Base-by-base conservation (phyloP, 305 asterid species). In the Fraxinus platypoda region DNA sequence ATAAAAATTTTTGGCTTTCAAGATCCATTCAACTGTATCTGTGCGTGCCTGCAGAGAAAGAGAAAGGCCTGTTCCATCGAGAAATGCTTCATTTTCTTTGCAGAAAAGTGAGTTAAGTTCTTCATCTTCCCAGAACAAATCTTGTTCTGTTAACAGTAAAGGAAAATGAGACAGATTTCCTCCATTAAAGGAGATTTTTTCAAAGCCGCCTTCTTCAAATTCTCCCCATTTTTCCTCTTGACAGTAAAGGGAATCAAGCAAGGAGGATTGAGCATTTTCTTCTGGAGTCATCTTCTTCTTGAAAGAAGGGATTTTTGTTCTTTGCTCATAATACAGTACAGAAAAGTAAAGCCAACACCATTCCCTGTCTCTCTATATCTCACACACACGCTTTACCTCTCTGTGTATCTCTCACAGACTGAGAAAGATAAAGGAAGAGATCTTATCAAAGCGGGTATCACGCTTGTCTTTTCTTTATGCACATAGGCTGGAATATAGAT, bases 111-210 rank as follows among this genome's bases (percentile, higher is more conserved):
- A 82, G 21, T 82, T 43, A 1, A 91, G 89, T 25, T 88, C 93
- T 62, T 88, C 92, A 52, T 89, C 92, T 74, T 91, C 94, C 89
- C 92, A 88, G 25, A 84, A 85, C 81, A 91, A 82, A 31, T 89
- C 92, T 30, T 88, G 91, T 35, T 88, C 90, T 74, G 87, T 52
- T 17, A 83, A 78, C 26, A 83, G 70, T 35, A 71, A n/a, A 74
- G 82, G 81, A 23, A 31, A 25, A 68, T 59, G 52, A 49, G 82
- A 57, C 25, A 75, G 28, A 31, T 33, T 21, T 25, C 31, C 49
- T 0, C 28, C 59, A 4, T 4, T 15, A 49, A 15, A 49, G 21
- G 2, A 0, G 8, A 17, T 13, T 15, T 49, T 49, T 4, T 49
- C 21, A 49, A 9, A 33, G 23, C 49, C 76, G 0, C 68, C 81